Evolutionary conservation across 1,284 basidiomycete species (phyloP).

Genomic region (Apiotrichum domesticum): DNA sequence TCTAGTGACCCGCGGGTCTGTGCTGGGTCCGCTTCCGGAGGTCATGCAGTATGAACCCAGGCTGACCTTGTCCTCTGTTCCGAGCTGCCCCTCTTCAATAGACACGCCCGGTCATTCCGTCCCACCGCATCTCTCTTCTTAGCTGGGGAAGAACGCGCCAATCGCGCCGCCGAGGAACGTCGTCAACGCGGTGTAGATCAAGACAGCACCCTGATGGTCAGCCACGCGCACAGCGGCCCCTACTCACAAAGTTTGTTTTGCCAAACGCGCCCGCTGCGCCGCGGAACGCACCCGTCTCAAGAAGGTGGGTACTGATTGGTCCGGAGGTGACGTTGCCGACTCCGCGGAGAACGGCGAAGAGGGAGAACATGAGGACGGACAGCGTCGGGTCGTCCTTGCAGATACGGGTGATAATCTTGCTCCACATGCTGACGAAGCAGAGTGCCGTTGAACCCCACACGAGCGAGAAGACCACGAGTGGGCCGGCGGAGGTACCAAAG

Average conservation of each 20-base stretch:
- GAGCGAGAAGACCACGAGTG: slow-evolving; percentile 27
- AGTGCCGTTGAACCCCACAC: slow-evolving; percentile 28
- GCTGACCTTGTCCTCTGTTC: too few species aligned
- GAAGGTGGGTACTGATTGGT: slow-evolving; percentile 31
- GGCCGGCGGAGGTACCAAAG: slow-evolving; percentile 29
- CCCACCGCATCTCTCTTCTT: background rate
- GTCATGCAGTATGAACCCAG: too few species aligned
- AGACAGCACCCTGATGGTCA: background rate
- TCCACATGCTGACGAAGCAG: slow-evolving; percentile 32
- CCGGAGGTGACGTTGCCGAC: slow-evolving; percentile 43
- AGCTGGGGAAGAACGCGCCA: slow-evolving; percentile 13
- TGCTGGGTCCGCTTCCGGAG: too few species aligned
- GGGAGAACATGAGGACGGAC: slow-evolving; percentile 31
- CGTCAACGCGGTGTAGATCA: slow-evolving; percentile 20
- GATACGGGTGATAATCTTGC: slow-evolving; percentile 27
- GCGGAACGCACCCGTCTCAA: slow-evolving; percentile 20
- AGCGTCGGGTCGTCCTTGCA: slow-evolving; percentile 37
- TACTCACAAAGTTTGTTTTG: slow-evolving; percentile 23
- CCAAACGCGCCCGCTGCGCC: slow-evolving; percentile 38
- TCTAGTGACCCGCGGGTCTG: too few species aligned
- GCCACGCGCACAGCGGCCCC: background rate
- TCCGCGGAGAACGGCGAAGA: slow-evolving; percentile 37
- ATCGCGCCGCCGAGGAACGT: slow-evolving; percentile 18
- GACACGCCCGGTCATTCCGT: too few species aligned
- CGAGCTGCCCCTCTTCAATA: too few species aligned